Evolutionary conservation across 202 grass and related monocot species (phyloP), one percentile per base, ranked within the genome.

Genomic region (Alloteropsis angusta): DNA sequence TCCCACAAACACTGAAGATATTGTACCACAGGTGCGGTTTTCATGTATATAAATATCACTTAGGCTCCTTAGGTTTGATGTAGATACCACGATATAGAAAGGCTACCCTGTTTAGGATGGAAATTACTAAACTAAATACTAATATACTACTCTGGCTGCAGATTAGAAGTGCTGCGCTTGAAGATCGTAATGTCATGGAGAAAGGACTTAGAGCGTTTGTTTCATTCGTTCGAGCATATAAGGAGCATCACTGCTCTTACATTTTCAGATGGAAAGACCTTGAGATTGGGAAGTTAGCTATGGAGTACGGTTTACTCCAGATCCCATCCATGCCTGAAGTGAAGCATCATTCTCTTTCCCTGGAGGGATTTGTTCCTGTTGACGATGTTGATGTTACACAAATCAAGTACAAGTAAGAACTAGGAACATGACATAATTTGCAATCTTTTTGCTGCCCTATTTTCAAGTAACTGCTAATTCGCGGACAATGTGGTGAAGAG

Each of bases 241-340:
- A 99, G 83, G 96, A 99, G 67, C 96, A 99, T 49, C 96, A 99
- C 43, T 99, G 96, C 59, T 91, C 90, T 41, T 99, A 89, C 76
- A 95, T 99, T 71, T 95, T 95, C 84, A 95, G 84, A 48, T 98
- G 95, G 95, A 98, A 98, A 87, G 84, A 90, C 25, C 85, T 98
- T 1, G 95, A 98, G 66, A 82, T 98, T 56, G 95, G 95, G 25
- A 98, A 81, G 77, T 64, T 99, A 79, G 96, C 90, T 52, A 95
- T 93, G 96, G 96, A 91, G 84, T 96, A 93, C 70, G 88, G 92
- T 47, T 88, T 99, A 76, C 86, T 99, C 42, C 96, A 96, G 74
- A 89, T 96, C 69, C 96, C 96, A 42, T 89, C 76, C 62, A 99
- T 99, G 92, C 83, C 92, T 57, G 96, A 99, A 88, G 96, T 99